phyloP scores from a whole-genome alignment of 83 land plant genomes.

The Isoetes engelmannii region DNA sequence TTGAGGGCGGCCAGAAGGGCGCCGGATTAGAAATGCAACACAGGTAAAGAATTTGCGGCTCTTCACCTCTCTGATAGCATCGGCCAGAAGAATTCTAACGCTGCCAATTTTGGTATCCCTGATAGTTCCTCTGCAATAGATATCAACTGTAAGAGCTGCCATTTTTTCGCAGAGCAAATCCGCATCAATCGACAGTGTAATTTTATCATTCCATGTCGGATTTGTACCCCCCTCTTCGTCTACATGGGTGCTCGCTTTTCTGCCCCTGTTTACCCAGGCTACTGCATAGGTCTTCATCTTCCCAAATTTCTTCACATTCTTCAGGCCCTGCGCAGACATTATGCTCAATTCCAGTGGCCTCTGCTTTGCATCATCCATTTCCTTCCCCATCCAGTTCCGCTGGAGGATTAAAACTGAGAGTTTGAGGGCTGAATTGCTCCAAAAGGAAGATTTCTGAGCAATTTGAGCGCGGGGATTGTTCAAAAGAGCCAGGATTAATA shows the following conservation, averaged over 20 bases:
- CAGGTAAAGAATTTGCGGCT: too few relatives aligned
- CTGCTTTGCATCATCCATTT: slow-evolving; percentile 18
- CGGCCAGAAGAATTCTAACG: slow-evolving; percentile 30
- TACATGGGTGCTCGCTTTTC: slow-evolving; percentile 26
- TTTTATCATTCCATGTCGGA: slow-evolving; percentile 38
- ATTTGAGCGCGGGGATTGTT: too few relatives aligned
- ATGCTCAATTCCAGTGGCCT: slow-evolving; percentile 30
- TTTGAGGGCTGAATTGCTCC: too few relatives aligned
- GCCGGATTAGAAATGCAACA: too few relatives aligned
- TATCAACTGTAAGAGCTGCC: slow-evolving; percentile 33
- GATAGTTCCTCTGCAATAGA: slow-evolving; percentile 33
- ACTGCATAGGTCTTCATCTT: slow-evolving; percentile 36
- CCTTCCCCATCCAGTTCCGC: too few relatives aligned
- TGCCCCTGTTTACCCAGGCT: slow-evolving; percentile 32
- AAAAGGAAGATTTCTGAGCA: too few relatives aligned
- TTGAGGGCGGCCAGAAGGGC: too few relatives aligned
- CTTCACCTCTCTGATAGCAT: background rate
- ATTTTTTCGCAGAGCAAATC: slow-evolving; percentile 6
- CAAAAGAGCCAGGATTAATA: too few relatives aligned
- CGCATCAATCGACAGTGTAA: slow-evolving; percentile 23
- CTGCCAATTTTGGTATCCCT: slow-evolving; percentile 38
- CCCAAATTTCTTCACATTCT: slow-evolving; percentile 36
- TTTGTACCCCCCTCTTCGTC: slow-evolving; percentile 41
- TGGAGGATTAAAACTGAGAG: too few relatives aligned
- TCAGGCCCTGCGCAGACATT: slow-evolving; percentile 42